Base-by-base conservation (phyloP, 2,329 filamentous ascomycete genomes). In the Pestalotiopsis sp. region DNA sequence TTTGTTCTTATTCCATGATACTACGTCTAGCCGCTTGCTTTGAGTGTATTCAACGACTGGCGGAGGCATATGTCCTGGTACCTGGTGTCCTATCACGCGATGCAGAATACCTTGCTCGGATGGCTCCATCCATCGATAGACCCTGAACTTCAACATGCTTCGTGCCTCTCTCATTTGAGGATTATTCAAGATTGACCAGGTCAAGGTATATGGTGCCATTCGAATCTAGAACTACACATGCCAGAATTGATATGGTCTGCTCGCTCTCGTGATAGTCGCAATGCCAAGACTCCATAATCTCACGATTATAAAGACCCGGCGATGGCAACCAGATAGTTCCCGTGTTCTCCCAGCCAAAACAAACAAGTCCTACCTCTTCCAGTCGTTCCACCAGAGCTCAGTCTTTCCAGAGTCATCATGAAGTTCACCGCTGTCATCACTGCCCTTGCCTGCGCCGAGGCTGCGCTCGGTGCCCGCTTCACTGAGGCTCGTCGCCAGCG, bases 391-490 rank as follows among this genome's bases (percentile, higher is more conserved):
- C 3, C 57, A 59, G 20, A 59, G 11, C 57, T 14, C 2, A 27
- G 23, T 27, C 12, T 36, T 38, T 27, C 49, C 17, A 36, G 9
- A 39, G 27, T 36, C 27, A 62, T 38, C 59, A 89, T 88, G 87
- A 88, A 85, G 81, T 79, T 86, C 78, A 74, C 82, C 63, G 70
- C 80, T 64, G 68, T 79, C 66, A 71, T 81, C 59, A 73, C 77
- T 69, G 75, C 78, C 71, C 74, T 80, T 64, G 71, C 85, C 59
- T 77, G 83, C 68, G 81, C 82, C 65, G 79, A 79, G 68, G 74
- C 79, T 67, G 81, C 80, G 58, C 64, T 84, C 45, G 85, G 83
- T 38, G 83, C 83, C 38, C 86, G 85, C 41, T 80, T 84, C 49
- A 82, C 79, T 20, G 79, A 80, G 31, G 74, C 78, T 27, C 81